Base-by-base conservation (phyloP, 768 basidiomycete genomes). In the Pleurotus tuoliensis region DNA sequence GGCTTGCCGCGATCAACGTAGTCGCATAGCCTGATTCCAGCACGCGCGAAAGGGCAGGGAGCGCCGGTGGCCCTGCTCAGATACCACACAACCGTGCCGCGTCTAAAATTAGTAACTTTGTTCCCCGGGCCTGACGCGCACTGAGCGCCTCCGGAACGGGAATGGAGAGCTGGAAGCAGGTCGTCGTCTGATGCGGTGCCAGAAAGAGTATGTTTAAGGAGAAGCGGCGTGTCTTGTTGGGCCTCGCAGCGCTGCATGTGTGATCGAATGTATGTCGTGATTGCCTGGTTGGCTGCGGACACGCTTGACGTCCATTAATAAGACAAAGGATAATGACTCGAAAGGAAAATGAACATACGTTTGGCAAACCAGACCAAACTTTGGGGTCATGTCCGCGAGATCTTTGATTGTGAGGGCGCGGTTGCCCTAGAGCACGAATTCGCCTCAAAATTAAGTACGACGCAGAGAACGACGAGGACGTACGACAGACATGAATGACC, bases 391-490 rank as follows among this genome's bases (percentile, higher is more conserved):
- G 62, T 90, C 87, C 30, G 90, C 84, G 54, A 92, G 82, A 73
- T 92, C 89, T 69, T 91, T 92, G 73, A 91, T 87, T 41, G 89
- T 91, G 84, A 90, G 88, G 47, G 89, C 89, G 48, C 87, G 83
- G 70, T 92, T 92, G 65, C 87, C 82, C 87, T 90, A 56, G 18
- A 41, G 9, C 45, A 52, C 59, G 50, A 63, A 61, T 57, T 45
- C 57, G 45, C 9, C 30, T 34, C 30, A 47, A 54, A 60, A 58
- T 39, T 52, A 16, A 58, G 62, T 56, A 58, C n/a, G 48, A 62
- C 57, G 58, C 58, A 41, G 59, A 60, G 58, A 52, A 62, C 40
- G 44, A 49, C 40, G 18, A 39, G 37, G 22, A 76, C 87, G 63
- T 64, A 89, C 88, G 56, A 91, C 84, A 34, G 88, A 85, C 65